phyloP scores from a whole-genome alignment of 2,329 filamentous ascomycete genomes.

The Pyricularia sp. region DNA sequence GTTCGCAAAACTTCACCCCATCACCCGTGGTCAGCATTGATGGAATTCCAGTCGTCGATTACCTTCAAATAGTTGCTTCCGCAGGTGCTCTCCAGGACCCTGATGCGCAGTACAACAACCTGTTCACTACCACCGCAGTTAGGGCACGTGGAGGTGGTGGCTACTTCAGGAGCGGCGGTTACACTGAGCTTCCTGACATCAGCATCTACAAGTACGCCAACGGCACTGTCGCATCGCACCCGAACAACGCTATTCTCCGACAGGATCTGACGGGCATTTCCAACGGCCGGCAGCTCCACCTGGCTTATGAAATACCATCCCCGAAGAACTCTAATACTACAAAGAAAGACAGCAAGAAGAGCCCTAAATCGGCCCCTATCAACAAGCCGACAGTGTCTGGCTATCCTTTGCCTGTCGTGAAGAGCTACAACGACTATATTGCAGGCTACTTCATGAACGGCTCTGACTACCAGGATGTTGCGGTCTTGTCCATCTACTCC shows the following conservation, averaged over 20 bases:
- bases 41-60: conserved; percentile 21
- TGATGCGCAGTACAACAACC: conserved; percentile 24
- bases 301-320: conserved; percentile 5
- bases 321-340: not conserved
- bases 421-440: conserved; percentile 17
- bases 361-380: not conserved
- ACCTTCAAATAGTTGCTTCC: conserved; percentile 31
- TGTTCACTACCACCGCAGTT: not conserved
- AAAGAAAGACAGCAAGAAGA: not conserved
- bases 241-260: conserved; percentile 2
- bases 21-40: conserved; percentile 18
- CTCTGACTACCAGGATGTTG: conserved; percentile 19
- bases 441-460: conserved; percentile 14
- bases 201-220: conserved; percentile 6
- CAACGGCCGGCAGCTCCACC: conserved; percentile 3
- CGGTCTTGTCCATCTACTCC: conserved; percentile 18
- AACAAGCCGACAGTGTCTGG: conserved; percentile 11
- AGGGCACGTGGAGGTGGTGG: conserved; percentile 2
- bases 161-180: conserved; percentile 4
- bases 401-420: conserved; percentile 20
- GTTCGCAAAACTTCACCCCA: conserved; percentile 9
- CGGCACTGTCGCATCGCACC: conserved; percentile 1
- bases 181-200: conserved; percentile 5
- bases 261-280: conserved; percentile 4
- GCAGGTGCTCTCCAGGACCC: conserved; percentile 22